These are phyloP conservation scores for Tricholoma terreum DNA, from an alignment of 768 basidiomycete species.

Conservation along the genomic window DNA sequence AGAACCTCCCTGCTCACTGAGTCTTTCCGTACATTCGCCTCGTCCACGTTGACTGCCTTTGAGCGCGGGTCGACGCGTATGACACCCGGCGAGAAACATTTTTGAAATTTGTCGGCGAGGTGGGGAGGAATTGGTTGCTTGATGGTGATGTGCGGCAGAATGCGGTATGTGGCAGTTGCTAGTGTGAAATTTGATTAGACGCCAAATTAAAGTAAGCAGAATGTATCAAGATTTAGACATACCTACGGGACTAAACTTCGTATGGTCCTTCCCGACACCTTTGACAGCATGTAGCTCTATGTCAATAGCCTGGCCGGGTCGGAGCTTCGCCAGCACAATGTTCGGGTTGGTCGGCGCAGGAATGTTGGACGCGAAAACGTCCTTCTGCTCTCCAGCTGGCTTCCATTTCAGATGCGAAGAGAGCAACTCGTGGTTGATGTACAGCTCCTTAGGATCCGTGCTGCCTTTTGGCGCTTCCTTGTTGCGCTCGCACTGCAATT, in stretches of 20 bases:
- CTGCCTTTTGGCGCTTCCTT: conserved; percentile 50
- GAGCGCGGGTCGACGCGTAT: conserved; percentile 60
- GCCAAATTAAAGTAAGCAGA: neutral
- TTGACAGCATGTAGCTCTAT: conserved; percentile 91
- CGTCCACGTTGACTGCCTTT: conserved; percentile 59
- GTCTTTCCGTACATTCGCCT: conserved; percentile 71
- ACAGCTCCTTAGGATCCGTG: conserved; percentile 60
- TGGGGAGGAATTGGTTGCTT: conserved; percentile 72
- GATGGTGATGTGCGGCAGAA: conserved; percentile 82
- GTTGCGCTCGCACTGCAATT: conserved; percentile 62
- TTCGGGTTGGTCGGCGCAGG: conserved; percentile 74
- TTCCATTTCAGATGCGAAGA: conserved; percentile 72
- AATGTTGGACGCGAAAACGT: conserved; percentile 48
- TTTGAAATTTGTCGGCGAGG: conserved; percentile 77
- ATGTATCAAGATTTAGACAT: conserved; percentile 18
- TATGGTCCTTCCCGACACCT: conserved; percentile 90
- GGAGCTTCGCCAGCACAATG: conserved; percentile 86
- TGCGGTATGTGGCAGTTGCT: conserved; percentile 96
- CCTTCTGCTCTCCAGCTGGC: conserved; percentile 78
- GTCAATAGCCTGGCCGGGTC: conserved; percentile 86
- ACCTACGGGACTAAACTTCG: conserved; percentile 97
- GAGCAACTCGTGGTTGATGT: conserved; percentile 65
- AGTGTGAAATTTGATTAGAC: neutral
- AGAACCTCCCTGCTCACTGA: conserved; percentile 91
- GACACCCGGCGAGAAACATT: conserved; percentile 85